Base-by-base conservation (phyloP, 768 basidiomycete species). In the Calocybe cyanea region DNA sequence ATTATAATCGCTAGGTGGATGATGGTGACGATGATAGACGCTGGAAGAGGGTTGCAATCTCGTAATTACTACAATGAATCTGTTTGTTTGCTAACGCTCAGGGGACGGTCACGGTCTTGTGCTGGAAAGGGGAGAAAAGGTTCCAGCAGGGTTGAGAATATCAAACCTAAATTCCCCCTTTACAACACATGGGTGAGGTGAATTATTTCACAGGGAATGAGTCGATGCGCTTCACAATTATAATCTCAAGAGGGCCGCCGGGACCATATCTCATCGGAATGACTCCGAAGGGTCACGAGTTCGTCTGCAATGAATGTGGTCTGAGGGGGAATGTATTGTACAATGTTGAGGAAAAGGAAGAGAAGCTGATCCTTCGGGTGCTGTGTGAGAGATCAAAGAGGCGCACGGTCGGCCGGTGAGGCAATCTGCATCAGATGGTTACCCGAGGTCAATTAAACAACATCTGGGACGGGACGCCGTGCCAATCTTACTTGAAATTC, bases 401-500 rank as follows among this genome's bases (percentile, higher is more conserved):
- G 43, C 23, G 18, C 21, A 28, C 20, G n/a, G 42, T 34, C 17
- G 20, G 18, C 1, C 14, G 4, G 40, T 4, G 15, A 18, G 13
- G 25, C 25, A 41, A 39, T 8, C 23, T 43, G 21, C 28, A 28
- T 28, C 25, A 28, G 25, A 6, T 28, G n/a, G 33, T 21, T 24
- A 42, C 46, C 50, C 44, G 44, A 43, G 37, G 49, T 23, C 37
- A 36, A 40, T 38, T 32, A 48, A 31, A 17, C 40, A 13, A 20
- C 0, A 24, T 30, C 33, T 23, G 33, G 24, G n/a, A 33, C 33
- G 30, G 32, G n/a, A 21, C 17, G 33, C 20, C 25, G 25, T 28
- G 25, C 10, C 8, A 15, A 21, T 24, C 19, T 23, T 23, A 4
- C 9, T 38, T 38, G 15, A n/a, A 32, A 36, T 48, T 30, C 15